Base-by-base conservation (phyloP, 179 eudicot genomes). In the Gypsophila paniculata region DNA sequence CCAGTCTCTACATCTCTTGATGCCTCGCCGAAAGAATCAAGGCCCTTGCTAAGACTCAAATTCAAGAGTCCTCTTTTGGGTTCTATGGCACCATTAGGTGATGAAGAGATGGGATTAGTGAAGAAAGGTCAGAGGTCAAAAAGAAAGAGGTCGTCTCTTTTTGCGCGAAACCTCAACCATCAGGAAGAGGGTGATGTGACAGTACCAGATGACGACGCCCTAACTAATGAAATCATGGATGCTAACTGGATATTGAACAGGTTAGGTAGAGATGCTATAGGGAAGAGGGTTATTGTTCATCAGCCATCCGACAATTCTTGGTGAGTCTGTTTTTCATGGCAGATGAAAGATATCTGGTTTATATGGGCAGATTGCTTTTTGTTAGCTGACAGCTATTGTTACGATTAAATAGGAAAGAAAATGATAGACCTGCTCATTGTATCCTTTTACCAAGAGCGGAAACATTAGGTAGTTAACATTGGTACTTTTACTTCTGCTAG, bases 221-320 rank as follows among this genome's bases (percentile, higher is more conserved):
- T 83, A 15, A 82, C 81, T 81, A 79, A 81, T 21, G 93, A 86
- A 62, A 78, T 91, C 75, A 80, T 85, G 83, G 93, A 89, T 82
- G 96, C 91, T 51, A 91, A 89, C 58, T 93, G 97, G 96, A 78
- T 91, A 81, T 74, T 93, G 82, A 88, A 82, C 75, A 91, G 82
- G 64, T 81, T 93, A 75, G 98, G 98, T 65, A 89, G 82, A 88
- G 97, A 89, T 85, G 96, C 96, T 42, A 63, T 88, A 68, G 98
- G 98, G 61, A 93, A 91, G 86, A 84, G 91, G 70, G 97, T 93
- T 66, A 97, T 86, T 82, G 86, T 93, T 79, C 97, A 91, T 82
- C 96, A 91, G 79, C 83, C 84, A 48, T 87, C 97, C 11, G 89
- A 85, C 73, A 83, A 91, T 76, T 76, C 96, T 70, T 93, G 98